A percentile compares a stretch with the other conserved stretches of the same genome.
phyloP scores from a whole-genome alignment of 495 filamentous ascomycete genomes.

The Darksidea phi region DNA sequence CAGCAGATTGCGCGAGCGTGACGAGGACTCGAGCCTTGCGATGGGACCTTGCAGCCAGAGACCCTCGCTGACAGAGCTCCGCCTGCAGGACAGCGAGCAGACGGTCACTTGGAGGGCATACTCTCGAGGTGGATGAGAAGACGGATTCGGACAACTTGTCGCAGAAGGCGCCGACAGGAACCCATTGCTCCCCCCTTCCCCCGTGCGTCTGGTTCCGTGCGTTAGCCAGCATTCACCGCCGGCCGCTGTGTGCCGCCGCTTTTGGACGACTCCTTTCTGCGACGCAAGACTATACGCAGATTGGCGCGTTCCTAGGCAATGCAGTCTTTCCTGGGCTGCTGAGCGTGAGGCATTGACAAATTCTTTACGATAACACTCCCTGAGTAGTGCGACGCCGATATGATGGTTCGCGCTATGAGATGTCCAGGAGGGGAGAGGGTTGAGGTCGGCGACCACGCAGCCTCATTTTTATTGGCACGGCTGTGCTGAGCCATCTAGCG shows the following conservation, averaged over 20 bases:
- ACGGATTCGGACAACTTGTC: neutral
- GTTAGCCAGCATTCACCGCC: neutral
- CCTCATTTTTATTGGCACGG: constrained; percentile 24
- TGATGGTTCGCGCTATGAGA: constrained; percentile 1
- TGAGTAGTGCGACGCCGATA: neutral
- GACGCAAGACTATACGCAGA: neutral
- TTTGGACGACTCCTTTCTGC: neutral
- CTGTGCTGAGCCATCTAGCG: neutral
- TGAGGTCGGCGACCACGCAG: constrained; percentile 23
- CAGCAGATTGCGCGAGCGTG: neutral
- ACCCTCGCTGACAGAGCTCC: constrained; percentile 4
- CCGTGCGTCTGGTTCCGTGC: neutral
- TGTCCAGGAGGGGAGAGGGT: neutral
- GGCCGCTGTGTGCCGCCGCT: neutral
- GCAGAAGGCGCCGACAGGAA: neutral
- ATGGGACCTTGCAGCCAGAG: constrained; percentile 6
- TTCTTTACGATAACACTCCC: neutral
- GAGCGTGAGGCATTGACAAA: neutral
- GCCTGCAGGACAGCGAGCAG: constrained; percentile 7
- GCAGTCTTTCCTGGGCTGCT: no score
- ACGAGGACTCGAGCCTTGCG: constrained; percentile 4
- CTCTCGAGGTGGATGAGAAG: constrained; percentile 2
- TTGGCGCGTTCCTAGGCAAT: neutral
- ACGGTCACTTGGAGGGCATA: neutral
- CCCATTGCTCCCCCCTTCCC: neutral